phyloP scores from a whole-genome alignment of 2,329 filamentous ascomycete species.

The Elsinoe fawcettii region DNA sequence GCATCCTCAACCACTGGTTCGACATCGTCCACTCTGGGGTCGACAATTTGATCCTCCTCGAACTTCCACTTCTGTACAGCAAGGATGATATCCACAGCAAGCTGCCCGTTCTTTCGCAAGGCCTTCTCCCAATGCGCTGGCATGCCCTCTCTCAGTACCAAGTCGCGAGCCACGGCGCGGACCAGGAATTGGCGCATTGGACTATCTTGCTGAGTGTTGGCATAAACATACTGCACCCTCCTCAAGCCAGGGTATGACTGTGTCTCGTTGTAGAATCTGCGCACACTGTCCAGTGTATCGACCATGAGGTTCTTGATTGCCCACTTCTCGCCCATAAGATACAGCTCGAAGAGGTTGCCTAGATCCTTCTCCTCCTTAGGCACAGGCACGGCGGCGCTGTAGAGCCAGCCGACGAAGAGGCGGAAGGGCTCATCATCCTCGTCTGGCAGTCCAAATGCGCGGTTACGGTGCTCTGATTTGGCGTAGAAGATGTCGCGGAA shows the following conservation, averaged over 20 bases:
- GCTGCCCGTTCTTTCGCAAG: slow-evolving; percentile 46
- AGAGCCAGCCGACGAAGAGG: slow-evolving; percentile 48
- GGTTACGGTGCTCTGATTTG: slow-evolving; percentile 30
- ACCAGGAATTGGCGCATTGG: slow-evolving; percentile 45
- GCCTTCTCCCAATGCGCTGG: slow-evolving; percentile 49
- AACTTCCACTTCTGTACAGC: slow-evolving; percentile 49
- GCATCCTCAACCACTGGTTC: slow-evolving; percentile 32
- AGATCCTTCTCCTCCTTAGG: slow-evolving; percentile 46
- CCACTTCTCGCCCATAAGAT: slow-evolving; percentile 48
- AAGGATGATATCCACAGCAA: slow-evolving; percentile 48
- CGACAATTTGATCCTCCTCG: slow-evolving; percentile 42
- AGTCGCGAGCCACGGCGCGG: slow-evolving; percentile 41
- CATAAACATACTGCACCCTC: slow-evolving; percentile 47
- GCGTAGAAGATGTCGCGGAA: slow-evolving; percentile 46
- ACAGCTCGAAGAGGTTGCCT: slow-evolving; percentile 44
- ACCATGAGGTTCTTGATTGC: slow-evolving; percentile 40
- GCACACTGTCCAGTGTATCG: slow-evolving; percentile 43
- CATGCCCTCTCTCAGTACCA: slow-evolving; percentile 44
- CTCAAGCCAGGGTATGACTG: slow-evolving; percentile 46
- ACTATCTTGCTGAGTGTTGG: slow-evolving; percentile 41
- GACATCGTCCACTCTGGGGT: slow-evolving; percentile 40
- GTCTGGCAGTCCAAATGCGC: slow-evolving; percentile 43
- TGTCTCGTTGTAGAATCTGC: slow-evolving; percentile 46
- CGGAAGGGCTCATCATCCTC: slow-evolving; percentile 46
- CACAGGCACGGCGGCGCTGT: slow-evolving; percentile 40